A percentile compares a stretch with the other conserved stretches of the same genome.
Conservation (phyloP, 805 yeast species). For the Zygosaccharomyces gambellarensis region DNA sequence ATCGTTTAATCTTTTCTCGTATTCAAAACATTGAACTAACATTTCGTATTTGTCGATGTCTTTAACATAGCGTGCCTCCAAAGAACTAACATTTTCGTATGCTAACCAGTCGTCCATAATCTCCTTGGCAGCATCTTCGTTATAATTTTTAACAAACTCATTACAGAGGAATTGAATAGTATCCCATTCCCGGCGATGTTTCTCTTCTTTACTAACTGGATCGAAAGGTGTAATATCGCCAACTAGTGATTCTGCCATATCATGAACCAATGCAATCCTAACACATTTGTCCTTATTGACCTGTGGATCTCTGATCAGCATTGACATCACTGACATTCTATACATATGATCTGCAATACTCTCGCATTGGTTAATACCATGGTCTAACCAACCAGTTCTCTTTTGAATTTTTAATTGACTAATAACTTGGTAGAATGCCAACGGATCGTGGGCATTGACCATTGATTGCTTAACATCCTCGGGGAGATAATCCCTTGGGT, state of each 20-base stretch:
- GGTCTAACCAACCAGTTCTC: conserved; percentile 92
- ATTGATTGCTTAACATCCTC: conserved; percentile 34
- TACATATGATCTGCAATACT: conserved; percentile 91
- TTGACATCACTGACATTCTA: conserved; percentile 78
- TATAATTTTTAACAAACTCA: conserved; percentile 55
- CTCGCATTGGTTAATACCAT: conserved; percentile 42
- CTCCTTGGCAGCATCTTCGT: conserved; percentile 55
- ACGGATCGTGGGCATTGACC: conserved; percentile 32
- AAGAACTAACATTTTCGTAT: conserved; percentile 75
- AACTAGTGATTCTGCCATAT: conserved; percentile 89
- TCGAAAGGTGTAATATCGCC: conserved; percentile 91
- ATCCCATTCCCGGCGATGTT: conserved; percentile 71
- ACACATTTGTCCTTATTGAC: conserved; percentile 66
- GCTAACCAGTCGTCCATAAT: conserved; percentile 76
- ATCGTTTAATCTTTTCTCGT: conserved; percentile 60
- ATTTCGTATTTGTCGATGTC: conserved; percentile 90
- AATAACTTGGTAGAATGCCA: conserved; percentile 60
- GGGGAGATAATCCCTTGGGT: conserved; percentile 43
- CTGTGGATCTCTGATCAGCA: conserved; percentile 50
- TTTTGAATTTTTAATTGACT: conserved; percentile 67
- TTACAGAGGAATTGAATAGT: conserved; percentile 63
- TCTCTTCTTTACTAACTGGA: conserved; percentile 66
- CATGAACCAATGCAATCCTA: conserved; percentile 84
- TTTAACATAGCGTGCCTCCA: conserved; percentile 84
- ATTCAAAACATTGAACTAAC: conserved; percentile 75